Conservation (phyloP, 2,329 filamentous ascomycete genomes). For the Botryosphaeria dothidea region DNA sequence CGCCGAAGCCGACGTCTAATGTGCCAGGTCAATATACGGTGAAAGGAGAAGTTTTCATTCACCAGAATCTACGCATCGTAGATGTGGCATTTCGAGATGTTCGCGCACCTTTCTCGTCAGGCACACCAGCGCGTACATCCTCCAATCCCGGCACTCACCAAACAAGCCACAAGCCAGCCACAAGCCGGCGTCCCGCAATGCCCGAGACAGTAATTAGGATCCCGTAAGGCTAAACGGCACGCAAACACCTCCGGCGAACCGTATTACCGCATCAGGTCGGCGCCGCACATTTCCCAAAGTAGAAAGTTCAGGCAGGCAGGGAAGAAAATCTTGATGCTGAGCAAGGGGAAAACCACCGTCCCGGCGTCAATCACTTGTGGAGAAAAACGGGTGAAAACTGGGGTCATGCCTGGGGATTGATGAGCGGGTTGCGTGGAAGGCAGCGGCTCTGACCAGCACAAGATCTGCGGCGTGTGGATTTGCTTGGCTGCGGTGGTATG, state of each 20-base stretch:
- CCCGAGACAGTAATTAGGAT: not conserved
- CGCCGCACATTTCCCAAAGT: not conserved
- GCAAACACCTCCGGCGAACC: not conserved
- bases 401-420: too few relatives aligned
- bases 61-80: too few relatives aligned
- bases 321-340: not conserved
- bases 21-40: too few relatives aligned
- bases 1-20: too few relatives aligned
- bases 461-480: too few relatives aligned
- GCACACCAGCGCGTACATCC: too few relatives aligned
- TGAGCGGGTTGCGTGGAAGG: too few relatives aligned
- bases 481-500: too few relatives aligned
- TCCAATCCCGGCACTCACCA: not conserved
- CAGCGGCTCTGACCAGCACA: too few relatives aligned
- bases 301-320: not conserved
- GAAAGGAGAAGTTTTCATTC: too few relatives aligned
- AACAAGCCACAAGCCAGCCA: not conserved
- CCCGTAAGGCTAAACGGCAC: not conserved
- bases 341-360: not conserved
- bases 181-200: not conserved
- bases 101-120: too few relatives aligned
- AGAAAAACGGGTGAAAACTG: not conserved
- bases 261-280: not conserved
- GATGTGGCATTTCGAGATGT: too few relatives aligned
- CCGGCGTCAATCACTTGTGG: not conserved